Conservation (phyloP, 345 rosid species). For the Linum lewisii region DNA sequence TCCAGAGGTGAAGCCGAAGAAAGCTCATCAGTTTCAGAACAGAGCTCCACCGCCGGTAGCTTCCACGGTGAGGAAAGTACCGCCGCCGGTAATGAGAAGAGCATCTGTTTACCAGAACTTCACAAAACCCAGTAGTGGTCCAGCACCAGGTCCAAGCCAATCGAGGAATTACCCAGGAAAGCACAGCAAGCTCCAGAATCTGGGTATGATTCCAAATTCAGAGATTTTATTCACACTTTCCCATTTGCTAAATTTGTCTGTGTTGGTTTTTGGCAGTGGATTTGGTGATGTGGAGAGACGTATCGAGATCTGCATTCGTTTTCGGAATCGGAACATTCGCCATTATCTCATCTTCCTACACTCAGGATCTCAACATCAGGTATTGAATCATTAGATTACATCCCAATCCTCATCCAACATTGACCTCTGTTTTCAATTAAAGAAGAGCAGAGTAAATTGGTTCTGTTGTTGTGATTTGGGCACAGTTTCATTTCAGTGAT, state of each 20-base stretch:
- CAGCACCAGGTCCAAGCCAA: slow-evolving; percentile 24
- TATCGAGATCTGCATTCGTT: slow-evolving; percentile 57
- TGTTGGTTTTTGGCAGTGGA: slow-evolving; percentile 44
- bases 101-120: slow-evolving; percentile 33
- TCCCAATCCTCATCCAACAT: not conserved
- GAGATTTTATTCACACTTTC: not conserved
- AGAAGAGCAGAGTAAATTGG: not conserved
- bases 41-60: slow-evolving; percentile 24
- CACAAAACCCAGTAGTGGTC: slow-evolving; percentile 24
- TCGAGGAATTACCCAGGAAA: slow-evolving; percentile 32
- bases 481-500: slow-evolving; percentile 71
- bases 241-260: not conserved
- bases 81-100: slow-evolving; percentile 38
- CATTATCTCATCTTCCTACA: slow-evolving; percentile 67
- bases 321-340: slow-evolving; percentile 75
- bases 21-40: slow-evolving; percentile 29
- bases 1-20: slow-evolving; percentile 6
- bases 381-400: slow-evolving; percentile 7
- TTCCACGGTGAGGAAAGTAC: slow-evolving; percentile 32
- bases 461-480: not conserved
- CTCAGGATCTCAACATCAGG: slow-evolving; percentile 67
- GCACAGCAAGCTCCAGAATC: slow-evolving; percentile 57
- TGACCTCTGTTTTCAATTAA: slow-evolving; percentile 11
- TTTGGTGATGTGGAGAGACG: slow-evolving; percentile 91
- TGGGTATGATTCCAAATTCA: slow-evolving; percentile 35